These are phyloP conservation scores for Boletus holoroseus DNA, from an alignment of 1,284 basidiomycete species.

Conservation along the genomic window DNA sequence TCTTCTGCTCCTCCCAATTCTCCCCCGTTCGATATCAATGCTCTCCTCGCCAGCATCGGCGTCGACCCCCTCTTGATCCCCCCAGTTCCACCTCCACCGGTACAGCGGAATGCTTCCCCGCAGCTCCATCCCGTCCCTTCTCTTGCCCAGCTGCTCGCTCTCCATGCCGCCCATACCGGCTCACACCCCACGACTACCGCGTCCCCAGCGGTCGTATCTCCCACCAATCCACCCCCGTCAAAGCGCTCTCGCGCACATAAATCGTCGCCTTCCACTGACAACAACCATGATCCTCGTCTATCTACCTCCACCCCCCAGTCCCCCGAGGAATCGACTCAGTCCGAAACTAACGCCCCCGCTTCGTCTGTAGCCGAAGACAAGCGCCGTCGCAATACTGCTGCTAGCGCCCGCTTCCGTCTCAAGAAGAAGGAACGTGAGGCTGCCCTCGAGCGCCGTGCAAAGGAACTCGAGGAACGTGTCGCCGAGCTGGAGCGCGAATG, in stretches of 20 bases:
- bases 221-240: slow-evolving; percentile 11
- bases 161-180: slow-evolving; percentile 41
- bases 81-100: slow-evolving; percentile 13
- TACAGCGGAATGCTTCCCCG: slow-evolving; percentile 13
- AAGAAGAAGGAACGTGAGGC: slow-evolving; percentile 99
- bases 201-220: slow-evolving; percentile 1
- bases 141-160: slow-evolving; percentile 59
- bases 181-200: slow-evolving; percentile 19
- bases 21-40: slow-evolving; percentile 48
- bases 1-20: slow-evolving; percentile 12
- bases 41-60: slow-evolving; percentile 56
- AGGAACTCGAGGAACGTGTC: slow-evolving; percentile 85
- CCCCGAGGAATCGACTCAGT: slow-evolving; percentile 30
- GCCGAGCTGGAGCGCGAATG: slow-evolving; percentile 86
- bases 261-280: slow-evolving; percentile 30
- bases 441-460: slow-evolving; percentile 83
- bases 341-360: slow-evolving; percentile 24
- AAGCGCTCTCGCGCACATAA: slow-evolving; percentile 29
- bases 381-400: slow-evolving; percentile 91
- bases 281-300: slow-evolving; percentile 40
- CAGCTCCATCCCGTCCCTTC: slow-evolving; percentile 40
- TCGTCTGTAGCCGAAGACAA: slow-evolving; percentile 76
- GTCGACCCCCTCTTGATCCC: slow-evolving; percentile 50
- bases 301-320: slow-evolving; percentile 26
- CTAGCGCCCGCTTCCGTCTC: slow-evolving; percentile 92